Evolutionary conservation across 352 stramenopile genomes (phyloP), one percentile per base, ranked within the genome.

Genomic region (Pythium biforme): DNA sequence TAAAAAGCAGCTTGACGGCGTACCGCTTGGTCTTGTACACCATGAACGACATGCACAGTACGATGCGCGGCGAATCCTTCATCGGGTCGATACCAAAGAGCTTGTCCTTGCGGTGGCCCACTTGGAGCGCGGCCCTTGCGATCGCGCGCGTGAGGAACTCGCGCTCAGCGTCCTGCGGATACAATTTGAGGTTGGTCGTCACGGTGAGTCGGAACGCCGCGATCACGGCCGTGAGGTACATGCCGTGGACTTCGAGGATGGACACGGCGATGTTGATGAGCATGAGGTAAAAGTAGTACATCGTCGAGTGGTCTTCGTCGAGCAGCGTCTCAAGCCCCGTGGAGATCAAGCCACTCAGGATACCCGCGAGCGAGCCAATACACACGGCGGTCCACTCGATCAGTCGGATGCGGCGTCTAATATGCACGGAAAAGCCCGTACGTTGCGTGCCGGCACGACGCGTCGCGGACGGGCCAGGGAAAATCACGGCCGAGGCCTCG

Each of bases 21-120:
- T 80, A 82, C n/a, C 77, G 74, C 58, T 86, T 86, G 50, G 67
- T 75, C 62, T 79, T 86, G 66, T 78, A 83, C 48, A 86, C 58
- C 25, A 86, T n/a, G 29, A 74, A 80, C 9, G 67, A 76, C 58
- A 74, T 62, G 12, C 70, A 29, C 17, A 79, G 47, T 8, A 76
- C 66, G 12, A 83, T 4, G 3, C 64, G 75, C 6, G 74, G 77
- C 14, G 77, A 86, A 27, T 66, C 70, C 10, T 67, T 65, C 74
- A 86, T 79, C 15, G 74, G 74, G 46, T 86, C 70, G 40, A 86
- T 83, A 3, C 74, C 77, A 46, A 86, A 86, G 10, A 80, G 56
- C 33, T 55, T 51, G 31, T 79, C 74, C 49, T 75, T 79, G 2
- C 77, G 73, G 33, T 80, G 62, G 0, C 73, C 73, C 14, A 77